Base-by-base conservation (phyloP, 73 alveolate species). In the Durusdinium trenchii region DNA sequence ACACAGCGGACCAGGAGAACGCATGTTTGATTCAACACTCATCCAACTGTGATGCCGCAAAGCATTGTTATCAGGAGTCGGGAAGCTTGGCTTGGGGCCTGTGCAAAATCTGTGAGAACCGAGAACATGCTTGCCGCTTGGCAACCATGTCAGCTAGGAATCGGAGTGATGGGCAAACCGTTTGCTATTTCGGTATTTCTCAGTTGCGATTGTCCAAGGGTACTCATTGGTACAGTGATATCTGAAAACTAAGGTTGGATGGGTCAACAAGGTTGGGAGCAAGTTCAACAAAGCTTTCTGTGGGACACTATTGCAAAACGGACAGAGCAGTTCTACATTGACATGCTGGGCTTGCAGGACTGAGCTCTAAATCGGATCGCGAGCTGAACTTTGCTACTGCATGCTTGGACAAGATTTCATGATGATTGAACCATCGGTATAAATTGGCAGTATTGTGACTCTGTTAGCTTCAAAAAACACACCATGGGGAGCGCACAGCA, bases 31-130 rank as follows among this genome's bases (percentile, higher is more conserved):
- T 28, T 43, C 4, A 30, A 67, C 30, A 3, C n/a, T n/a, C n/a
- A 23, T 60, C n/a, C n/a, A 60, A 32, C 73, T 60, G 73, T 60
- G 73, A 30, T 28, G 67, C 4, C 35, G 91, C 30, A 3, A 10
- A 45, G 47, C 78, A 64, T 35, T 71, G 78, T 46, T 47, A 16
- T 35, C 62, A 76, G 83, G 93, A 73, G 92, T 38, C 99, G 12
- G 99, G 99, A 85, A 75, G 94, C 93, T 47, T 94, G 60, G 99
- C 99, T 50, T 94, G 99, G 99, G 99, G 99, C 46, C 45, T 73
- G 71, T 94, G 99, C 93, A 75, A 93, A 78, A 75, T 93, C 73
- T 73, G 98, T 60, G 92, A 93, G 98, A 90, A 90, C n/a, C 85
- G 86, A 52, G 87, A 67, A 9, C 96, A 90, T n/a, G 96, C 96